phyloP scores from a whole-genome alignment of 129 eudicot species.

The Helianthus tuberosus region DNA sequence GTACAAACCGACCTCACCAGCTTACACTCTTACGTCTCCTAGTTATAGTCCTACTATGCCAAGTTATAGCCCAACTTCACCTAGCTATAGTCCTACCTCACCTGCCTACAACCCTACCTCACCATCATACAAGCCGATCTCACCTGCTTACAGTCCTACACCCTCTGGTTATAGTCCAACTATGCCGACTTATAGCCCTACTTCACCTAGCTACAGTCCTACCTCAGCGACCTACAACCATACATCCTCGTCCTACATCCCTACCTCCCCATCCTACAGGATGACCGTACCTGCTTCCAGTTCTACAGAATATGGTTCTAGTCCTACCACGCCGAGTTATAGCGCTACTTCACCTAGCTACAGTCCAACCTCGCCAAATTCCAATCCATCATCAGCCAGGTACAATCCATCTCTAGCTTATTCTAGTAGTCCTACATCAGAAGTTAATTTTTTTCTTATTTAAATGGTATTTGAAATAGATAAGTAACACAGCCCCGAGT shows the following conservation, averaged over 20 bases:
- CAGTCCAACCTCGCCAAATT: slow-evolving; percentile 85
- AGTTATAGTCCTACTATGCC: slow-evolving; percentile 11
- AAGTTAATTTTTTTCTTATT: not conserved
- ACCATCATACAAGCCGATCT: too few species aligned
- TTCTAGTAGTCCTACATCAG: slow-evolving; percentile 88
- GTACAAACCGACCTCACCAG: not conserved
- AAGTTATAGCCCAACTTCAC: slow-evolving; percentile 9
- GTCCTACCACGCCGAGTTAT: slow-evolving; percentile 81
- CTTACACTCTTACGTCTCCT: not conserved
- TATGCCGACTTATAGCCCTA: too few species aligned
- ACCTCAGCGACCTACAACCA: too few species aligned
- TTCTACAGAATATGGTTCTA: slow-evolving; percentile 73
- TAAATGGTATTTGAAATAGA: not conserved
- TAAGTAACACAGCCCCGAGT: too few species aligned
- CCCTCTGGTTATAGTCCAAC: too few species aligned
- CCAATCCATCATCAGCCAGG: slow-evolving; percentile 77
- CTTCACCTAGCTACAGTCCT: too few species aligned
- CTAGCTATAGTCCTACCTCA: slow-evolving; percentile 25
- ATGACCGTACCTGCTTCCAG: slow-evolving; percentile 51
- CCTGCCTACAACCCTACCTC: slow-evolving; percentile 27
- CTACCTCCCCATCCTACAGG: slow-evolving; percentile 42
- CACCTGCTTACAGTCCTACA: too few species aligned
- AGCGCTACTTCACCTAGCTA: slow-evolving; percentile 89
- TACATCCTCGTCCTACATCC: slow-evolving; percentile 47
- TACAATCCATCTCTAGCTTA: slow-evolving; percentile 93